Percentiles rank a stretch among this genome's conserved stretches.
Conservation (phyloP, 352 stramenopile species). For the Pseudoperonospora humuli region DNA sequence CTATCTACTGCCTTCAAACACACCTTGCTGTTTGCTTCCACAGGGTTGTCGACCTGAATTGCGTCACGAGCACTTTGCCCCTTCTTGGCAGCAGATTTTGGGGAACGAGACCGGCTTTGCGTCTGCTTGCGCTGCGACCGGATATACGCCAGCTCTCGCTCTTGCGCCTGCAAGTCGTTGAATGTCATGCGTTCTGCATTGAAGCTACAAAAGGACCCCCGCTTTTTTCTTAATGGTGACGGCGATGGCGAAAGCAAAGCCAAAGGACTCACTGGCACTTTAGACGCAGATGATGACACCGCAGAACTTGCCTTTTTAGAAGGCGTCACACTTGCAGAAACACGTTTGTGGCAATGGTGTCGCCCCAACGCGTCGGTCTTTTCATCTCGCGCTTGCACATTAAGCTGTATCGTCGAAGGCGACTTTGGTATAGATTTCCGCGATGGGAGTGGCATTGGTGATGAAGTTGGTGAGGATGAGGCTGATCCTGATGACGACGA, state of each 20-base stretch:
- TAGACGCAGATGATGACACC: neutral
- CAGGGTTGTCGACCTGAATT: conserved; percentile 12
- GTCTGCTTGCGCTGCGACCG: conserved; percentile 20
- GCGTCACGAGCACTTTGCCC: conserved; percentile 7
- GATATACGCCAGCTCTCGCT: conserved; percentile 34
- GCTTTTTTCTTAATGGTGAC: conserved; percentile 19
- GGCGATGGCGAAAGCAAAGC: conserved; percentile 1
- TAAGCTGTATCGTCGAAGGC: neutral
- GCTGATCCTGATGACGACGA: conserved; percentile 6
- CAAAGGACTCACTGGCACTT: neutral
- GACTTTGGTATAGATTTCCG: conserved; percentile 1
- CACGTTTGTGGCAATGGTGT: conserved; percentile 14
- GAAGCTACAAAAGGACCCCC: conserved; percentile 11
- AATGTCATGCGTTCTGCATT: conserved; percentile 21
- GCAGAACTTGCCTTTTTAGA: neutral
- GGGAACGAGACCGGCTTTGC: conserved; percentile 1
- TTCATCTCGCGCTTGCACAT: neutral
- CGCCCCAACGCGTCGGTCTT: conserved; percentile 4
- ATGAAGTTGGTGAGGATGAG: conserved; percentile 7
- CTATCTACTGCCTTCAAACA: neutral
- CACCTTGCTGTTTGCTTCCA: conserved; percentile 2
- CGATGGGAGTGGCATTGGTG: conserved; percentile 3
- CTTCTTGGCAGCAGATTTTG: conserved; percentile 5
- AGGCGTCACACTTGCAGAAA: neutral
- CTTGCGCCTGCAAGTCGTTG: conserved; percentile 30